phyloP scores from a whole-genome alignment of 192 early-diverging fungal genomes.

The Chytriomyces sp. region DNA sequence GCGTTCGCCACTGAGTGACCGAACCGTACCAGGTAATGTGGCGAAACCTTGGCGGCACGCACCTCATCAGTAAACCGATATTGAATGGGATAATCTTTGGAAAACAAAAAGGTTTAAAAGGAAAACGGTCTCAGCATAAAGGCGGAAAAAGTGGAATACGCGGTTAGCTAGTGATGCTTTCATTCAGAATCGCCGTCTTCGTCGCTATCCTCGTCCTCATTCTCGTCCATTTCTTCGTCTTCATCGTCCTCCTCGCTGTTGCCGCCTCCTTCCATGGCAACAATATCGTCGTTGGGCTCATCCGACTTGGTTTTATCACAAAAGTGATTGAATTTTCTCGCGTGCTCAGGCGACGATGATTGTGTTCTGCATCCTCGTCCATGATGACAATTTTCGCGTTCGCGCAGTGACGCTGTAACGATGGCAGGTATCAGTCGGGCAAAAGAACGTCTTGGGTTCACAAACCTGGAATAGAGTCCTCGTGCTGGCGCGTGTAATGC shows the following conservation, averaged over 20 bases:
- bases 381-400: constrained; percentile 34
- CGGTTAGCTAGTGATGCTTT: no score
- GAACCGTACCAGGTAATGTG: no score
- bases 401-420: not conserved
- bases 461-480: constrained; percentile 1
- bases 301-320: constrained; percentile 30
- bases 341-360: not conserved
- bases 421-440: not conserved
- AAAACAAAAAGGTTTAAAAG: no score
- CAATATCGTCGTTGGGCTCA: no score
- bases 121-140: no score
- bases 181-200: constrained; percentile 5
- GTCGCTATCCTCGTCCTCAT: constrained; percentile 1
- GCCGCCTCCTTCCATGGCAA: not conserved
- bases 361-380: constrained; percentile 35
- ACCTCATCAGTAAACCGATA: no score
- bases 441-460: not conserved
- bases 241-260: not conserved
- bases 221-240: not conserved
- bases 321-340: constrained; percentile 23
- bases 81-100: no score
- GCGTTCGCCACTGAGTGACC: no score
- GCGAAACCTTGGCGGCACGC: no score
- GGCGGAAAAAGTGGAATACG: no score
- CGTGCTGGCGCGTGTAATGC: not conserved